phyloP scores from a whole-genome alignment of 345 rosid genomes.

The Populus euphratica region DNA sequence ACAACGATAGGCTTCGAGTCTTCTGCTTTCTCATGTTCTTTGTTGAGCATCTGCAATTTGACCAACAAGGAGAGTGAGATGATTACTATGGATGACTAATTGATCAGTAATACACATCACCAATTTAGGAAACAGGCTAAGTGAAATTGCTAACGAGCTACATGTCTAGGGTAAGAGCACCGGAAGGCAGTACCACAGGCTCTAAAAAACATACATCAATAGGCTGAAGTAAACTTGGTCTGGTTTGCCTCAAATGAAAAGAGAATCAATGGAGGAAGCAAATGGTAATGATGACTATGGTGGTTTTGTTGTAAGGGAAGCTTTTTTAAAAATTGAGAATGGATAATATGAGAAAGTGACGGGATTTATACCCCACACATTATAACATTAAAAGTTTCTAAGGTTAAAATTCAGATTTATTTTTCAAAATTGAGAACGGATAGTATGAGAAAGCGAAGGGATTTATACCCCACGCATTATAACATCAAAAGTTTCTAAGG shows the following conservation, averaged over 20 bases:
- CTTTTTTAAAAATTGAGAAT: neutral
- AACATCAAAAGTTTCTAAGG: neutral
- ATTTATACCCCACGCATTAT: neutral
- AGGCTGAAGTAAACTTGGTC: neutral
- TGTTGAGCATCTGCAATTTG: constrained; percentile 63
- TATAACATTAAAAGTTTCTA: neutral
- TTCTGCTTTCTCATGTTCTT: constrained; percentile 89
- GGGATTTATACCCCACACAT: neutral
- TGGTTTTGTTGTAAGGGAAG: neutral
- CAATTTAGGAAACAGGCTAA: neutral
- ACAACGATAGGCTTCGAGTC: constrained; percentile 64
- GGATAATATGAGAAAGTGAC: neutral
- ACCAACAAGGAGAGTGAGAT: neutral
- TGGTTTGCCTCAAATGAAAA: neutral
- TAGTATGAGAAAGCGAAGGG: neutral
- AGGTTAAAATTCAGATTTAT: neutral
- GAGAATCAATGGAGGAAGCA: neutral
- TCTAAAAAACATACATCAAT: neutral
- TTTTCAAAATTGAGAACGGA: too few relatives aligned
- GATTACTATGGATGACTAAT: neutral
- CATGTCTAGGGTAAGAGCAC: neutral
- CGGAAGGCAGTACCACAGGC: neutral
- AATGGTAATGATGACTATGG: neutral
- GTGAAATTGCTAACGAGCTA: neutral
- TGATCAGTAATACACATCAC: neutral